Conservation (phyloP, 2,329 filamentous ascomycete species). For the Coniella vitis region DNA sequence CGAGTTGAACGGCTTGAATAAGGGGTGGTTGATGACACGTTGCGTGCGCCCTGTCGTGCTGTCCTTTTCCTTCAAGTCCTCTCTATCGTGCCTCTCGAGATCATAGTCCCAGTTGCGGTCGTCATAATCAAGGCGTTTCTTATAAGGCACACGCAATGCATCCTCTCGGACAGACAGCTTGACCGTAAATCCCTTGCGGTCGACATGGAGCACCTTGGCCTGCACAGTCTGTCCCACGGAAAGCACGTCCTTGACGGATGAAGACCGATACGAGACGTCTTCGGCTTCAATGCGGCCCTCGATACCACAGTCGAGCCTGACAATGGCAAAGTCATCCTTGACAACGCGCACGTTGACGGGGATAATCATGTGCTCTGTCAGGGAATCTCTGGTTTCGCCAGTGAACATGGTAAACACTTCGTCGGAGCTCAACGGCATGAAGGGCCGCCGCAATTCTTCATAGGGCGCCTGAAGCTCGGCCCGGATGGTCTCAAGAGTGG, state of each 20-base stretch:
- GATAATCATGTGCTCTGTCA: slow-evolving; percentile 87
- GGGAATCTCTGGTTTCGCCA: slow-evolving; percentile 78
- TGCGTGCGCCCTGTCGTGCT: slow-evolving; percentile 78
- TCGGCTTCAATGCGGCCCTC: slow-evolving; percentile 80
- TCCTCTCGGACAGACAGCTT: slow-evolving; percentile 83
- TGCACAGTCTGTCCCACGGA: slow-evolving; percentile 76
- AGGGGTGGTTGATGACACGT: slow-evolving; percentile 93
- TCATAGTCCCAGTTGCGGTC: slow-evolving; percentile 81
- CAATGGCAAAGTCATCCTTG: slow-evolving; percentile 88
- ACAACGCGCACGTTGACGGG: slow-evolving; percentile 82
- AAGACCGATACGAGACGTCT: slow-evolving; percentile 65
- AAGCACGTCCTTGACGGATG: slow-evolving; percentile 67
- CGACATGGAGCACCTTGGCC: slow-evolving; percentile 81
- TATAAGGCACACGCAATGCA: slow-evolving; percentile 65
- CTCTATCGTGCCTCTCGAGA: slow-evolving; percentile 74
- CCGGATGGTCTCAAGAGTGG: slow-evolving; percentile 91
- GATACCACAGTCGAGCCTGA: slow-evolving; percentile 87
- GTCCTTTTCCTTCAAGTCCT: slow-evolving; percentile 79
- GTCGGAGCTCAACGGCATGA: slow-evolving; percentile 60
- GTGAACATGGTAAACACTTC: slow-evolving; percentile 96
- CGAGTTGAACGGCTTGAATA: slow-evolving; percentile 90
- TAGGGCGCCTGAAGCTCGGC: slow-evolving; percentile 89
- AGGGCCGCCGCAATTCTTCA: slow-evolving; percentile 83
- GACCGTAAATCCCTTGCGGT: slow-evolving; percentile 76
- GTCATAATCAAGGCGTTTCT: slow-evolving; percentile 62